Evolutionary conservation across 805 yeast genomes (phyloP).

Genomic region (Nakazawaea ambrosiae): DNA sequence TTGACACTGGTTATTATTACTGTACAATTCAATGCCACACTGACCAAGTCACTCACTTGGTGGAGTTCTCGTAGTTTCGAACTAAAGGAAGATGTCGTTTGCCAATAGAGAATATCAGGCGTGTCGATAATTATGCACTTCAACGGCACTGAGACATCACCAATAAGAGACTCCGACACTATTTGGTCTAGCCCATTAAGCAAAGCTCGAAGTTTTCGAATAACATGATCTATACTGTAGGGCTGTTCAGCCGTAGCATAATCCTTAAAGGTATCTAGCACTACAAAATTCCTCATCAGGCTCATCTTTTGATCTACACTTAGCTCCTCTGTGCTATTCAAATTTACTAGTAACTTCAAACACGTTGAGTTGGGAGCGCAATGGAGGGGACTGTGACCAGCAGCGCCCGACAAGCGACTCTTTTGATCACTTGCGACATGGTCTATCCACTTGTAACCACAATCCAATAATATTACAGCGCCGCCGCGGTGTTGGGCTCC

Average conservation of each 20-base stretch:
- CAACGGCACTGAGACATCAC: slow-evolving; percentile 1
- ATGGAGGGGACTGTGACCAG: no score
- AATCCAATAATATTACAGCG: slow-evolving; percentile 4
- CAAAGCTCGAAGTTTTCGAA: no score
- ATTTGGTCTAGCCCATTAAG: no score
- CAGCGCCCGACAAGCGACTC: no score
- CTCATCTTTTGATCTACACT: neutral
- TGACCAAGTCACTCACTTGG: neutral
- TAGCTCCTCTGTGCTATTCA: neutral
- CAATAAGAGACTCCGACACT: no score
- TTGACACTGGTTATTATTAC: neutral
- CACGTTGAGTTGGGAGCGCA: slow-evolving; percentile 1
- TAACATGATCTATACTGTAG: no score
- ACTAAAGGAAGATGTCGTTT: no score
- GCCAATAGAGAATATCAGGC: slow-evolving; percentile 4
- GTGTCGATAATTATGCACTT: slow-evolving; percentile 6
- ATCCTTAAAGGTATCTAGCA: neutral
- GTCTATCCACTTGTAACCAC: slow-evolving; percentile 8
- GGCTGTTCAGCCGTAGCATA: no score
- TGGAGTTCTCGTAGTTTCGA: neutral
- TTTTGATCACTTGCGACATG: neutral
- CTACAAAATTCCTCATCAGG: neutral
- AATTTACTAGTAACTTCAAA: slow-evolving; percentile 2
- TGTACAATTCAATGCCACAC: neutral
- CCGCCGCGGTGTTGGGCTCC: neutral